A percentile compares a stretch with the other conserved stretches of the same genome.
Conservation (phyloP, 345 rosid species). For the Citrus maxima region DNA sequence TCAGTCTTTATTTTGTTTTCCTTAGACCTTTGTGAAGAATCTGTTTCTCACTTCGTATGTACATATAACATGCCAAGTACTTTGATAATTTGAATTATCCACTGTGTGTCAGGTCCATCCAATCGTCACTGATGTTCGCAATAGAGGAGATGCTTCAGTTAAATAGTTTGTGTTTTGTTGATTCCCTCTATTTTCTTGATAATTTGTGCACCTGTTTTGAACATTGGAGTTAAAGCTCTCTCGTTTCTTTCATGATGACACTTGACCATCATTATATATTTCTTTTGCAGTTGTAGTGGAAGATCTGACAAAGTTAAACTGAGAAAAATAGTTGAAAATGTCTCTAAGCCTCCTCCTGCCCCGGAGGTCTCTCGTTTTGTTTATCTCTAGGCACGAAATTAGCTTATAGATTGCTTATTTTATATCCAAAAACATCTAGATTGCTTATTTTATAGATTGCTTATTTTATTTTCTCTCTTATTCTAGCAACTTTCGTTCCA, state of each 20-base stretch:
- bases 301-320: conserved; percentile 77
- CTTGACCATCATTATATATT: background rate
- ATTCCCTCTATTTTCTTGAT: background rate
- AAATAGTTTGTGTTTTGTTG: conserved; percentile 50
- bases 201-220: background rate
- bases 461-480: background rate
- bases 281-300: conserved; percentile 54
- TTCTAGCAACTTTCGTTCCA: background rate
- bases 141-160: conserved; percentile 78
- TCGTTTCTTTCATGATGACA: background rate
- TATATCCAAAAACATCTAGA: background rate
- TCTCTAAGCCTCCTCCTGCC: conserved; percentile 63
- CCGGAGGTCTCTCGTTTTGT: conserved; percentile 48
- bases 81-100: background rate
- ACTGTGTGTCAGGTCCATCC: conserved; percentile 52
- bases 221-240: background rate
- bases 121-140: conserved; percentile 69
- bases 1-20: conserved; percentile 18
- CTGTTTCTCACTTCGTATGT: background rate
- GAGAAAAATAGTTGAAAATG: conserved; percentile 49
- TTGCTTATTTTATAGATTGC: background rate
- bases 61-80: background rate
- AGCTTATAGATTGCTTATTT: background rate
- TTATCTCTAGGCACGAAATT: background rate
- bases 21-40: background rate